Evolutionary conservation across 768 basidiomycete species (phyloP), one percentile per base, ranked within the genome.

Genomic region (Suillus fuscotomentosus): DNA sequence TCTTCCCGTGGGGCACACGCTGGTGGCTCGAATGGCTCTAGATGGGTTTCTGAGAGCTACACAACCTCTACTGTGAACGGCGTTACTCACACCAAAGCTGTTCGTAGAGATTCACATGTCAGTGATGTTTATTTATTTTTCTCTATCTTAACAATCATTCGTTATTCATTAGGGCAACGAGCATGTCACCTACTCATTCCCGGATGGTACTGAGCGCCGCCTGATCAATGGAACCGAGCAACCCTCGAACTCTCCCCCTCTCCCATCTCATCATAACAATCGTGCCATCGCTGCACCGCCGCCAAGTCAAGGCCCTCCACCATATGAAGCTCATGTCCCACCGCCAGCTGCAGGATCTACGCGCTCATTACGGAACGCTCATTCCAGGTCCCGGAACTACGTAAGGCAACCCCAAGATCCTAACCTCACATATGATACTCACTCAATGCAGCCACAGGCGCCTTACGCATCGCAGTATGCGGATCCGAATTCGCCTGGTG

Each of bases 221-320:
- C 88, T 84, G 17, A 79, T 94, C 69, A 92, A 94, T 63, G 91
- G 91, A 13, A 73, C 89, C 38, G 81, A 83, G 13, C 83, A 82
- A 60, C 61, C 74, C 4, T 39, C 67, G 4, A 22, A 67, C 24
- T 64, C 65, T 39, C 57, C 66, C 41, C 45, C 1, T 20, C 70
- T 66, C 61, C 67, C 69, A 17, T 54, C 75, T 60, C 34, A 47
- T 50, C 14, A 63, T 38, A 17, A 60, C 15, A 2, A 43, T 67
- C n/a, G 51, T 27, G 64, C 31, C 14, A 42, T 22, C n/a, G 47
- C 51, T 17, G 50, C 50, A 15, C 36, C 41, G 27, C 42, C 60
- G 10, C 60, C 60, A 54, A 48, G 38, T 20, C 41, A 42, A 34
- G 45, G 64, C 5, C 66, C 70, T 6, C 68, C 72, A 36, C 57